These are phyloP conservation scores for Ustulina deusta DNA, from an alignment of 2,329 filamentous ascomycete genomes.

Conservation along the genomic window DNA sequence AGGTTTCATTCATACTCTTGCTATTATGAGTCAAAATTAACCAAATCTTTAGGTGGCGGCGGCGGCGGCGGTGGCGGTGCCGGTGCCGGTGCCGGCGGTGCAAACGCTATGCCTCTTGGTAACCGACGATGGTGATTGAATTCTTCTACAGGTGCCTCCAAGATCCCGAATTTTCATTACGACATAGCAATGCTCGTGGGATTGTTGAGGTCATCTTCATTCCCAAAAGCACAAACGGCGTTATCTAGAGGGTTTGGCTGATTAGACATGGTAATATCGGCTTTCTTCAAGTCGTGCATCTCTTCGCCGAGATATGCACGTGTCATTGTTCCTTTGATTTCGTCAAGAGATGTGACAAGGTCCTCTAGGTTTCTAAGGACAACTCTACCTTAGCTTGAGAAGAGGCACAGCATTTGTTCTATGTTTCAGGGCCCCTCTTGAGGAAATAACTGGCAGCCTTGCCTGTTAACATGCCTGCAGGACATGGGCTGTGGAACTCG, in stretches of 20 bases:
- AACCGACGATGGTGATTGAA: slow-evolving; percentile 52
- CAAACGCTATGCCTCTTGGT: slow-evolving; percentile 52
- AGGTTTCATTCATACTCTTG: slow-evolving; percentile 30
- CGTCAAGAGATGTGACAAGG: slow-evolving; percentile 29
- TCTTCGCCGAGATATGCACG: slow-evolving; percentile 44
- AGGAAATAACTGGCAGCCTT: slow-evolving; percentile 29
- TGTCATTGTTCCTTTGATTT: slow-evolving; percentile 38
- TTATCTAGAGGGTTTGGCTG: slow-evolving; percentile 51
- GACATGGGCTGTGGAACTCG: slow-evolving; percentile 43
- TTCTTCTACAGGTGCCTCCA: slow-evolving; percentile 22
- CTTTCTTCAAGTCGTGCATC: slow-evolving; percentile 40
- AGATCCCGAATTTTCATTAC: slow-evolving; percentile 25
- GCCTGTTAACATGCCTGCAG: slow-evolving; percentile 29
- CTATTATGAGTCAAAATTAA: slow-evolving; percentile 28
- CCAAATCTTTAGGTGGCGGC: slow-evolving; percentile 52
- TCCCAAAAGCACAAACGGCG: slow-evolving; percentile 52
- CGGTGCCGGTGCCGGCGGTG: slow-evolving; percentile 58
- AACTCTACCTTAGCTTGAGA: slow-evolving; percentile 17
- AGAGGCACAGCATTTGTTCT: slow-evolving; percentile 29
- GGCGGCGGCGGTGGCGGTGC: slow-evolving; percentile 58
- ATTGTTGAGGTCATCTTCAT: slow-evolving; percentile 39
- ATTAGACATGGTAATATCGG: slow-evolving; percentile 51
- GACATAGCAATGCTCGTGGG: slow-evolving; percentile 33
- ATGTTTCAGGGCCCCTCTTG: slow-evolving; percentile 30
- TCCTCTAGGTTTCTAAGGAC: slow-evolving; percentile 22